Percentiles rank a stretch among this genome's conserved stretches.
Evolutionary conservation across 495 filamentous ascomycete genomes (phyloP).

Genomic region (Xylaria acuta): DNA sequence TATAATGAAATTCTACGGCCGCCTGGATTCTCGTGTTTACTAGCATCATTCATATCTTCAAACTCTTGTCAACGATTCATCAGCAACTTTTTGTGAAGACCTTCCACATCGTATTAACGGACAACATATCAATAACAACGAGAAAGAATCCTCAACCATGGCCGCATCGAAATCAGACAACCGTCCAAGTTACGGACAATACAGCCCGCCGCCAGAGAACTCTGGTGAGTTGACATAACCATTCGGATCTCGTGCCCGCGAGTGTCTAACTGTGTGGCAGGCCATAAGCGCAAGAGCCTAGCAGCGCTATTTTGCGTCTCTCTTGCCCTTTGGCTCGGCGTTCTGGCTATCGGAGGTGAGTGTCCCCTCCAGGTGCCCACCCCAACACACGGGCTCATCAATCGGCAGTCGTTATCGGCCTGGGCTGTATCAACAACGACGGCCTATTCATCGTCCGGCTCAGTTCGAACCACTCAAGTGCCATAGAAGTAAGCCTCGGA

Average conservation of each 20-base stretch:
- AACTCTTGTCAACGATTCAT: neutral
- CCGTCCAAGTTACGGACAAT: no score
- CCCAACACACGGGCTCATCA: neutral
- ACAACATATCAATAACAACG: neutral
- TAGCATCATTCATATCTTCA: neutral
- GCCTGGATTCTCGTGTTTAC: neutral
- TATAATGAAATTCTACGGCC: neutral
- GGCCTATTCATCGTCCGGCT: neutral
- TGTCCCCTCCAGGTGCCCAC: neutral
- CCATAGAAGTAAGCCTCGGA: neutral
- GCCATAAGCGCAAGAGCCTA: neutral
- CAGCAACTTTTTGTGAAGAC: neutral
- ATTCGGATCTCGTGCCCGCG: neutral
- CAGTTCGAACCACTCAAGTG: neutral
- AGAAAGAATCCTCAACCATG: neutral
- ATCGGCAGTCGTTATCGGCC: neutral
- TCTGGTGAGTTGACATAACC: neutral
- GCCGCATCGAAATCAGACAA: neutral
- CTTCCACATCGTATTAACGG: neutral
- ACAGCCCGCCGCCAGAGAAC: neutral
- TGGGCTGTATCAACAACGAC: neutral
- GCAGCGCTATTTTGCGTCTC: neutral
- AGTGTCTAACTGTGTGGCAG: neutral
- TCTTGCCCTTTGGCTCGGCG: neutral
- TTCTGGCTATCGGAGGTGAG: neutral